Percentiles rank a stretch among this genome's conserved stretches.
Evolutionary conservation across 345 rosid genomes (phyloP).

Genomic region (Draba incana): DNA sequence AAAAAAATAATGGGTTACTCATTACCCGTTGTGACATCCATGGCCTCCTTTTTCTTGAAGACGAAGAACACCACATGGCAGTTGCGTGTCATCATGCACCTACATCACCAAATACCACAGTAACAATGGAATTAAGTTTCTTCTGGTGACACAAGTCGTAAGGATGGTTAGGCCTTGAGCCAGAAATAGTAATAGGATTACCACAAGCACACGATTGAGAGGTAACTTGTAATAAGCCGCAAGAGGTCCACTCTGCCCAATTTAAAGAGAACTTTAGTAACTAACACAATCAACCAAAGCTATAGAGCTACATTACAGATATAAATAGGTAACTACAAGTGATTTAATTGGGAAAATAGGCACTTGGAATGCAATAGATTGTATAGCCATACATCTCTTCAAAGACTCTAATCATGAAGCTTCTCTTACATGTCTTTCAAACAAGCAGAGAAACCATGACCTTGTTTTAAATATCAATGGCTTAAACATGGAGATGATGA

Average conservation of each 20-base stretch:
- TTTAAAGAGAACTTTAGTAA: conserved; percentile 16
- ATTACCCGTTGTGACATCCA: conserved; percentile 82
- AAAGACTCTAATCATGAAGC: conserved; percentile 14
- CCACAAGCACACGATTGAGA: conserved; percentile 85
- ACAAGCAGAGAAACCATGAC: background rate
- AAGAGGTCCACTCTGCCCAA: conserved; percentile 73
- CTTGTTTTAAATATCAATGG: background rate
- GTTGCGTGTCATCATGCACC: conserved; percentile 83
- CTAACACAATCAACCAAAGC: conserved; percentile 12
- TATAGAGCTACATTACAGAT: background rate
- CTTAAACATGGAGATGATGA: background rate
- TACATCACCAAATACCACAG: conserved; percentile 37
- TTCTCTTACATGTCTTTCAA: background rate
- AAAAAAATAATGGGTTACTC: conserved; percentile 17
- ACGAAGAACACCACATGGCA: conserved; percentile 94
- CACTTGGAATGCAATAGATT: background rate
- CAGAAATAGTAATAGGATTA: conserved; percentile 43
- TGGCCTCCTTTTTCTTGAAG: conserved; percentile 87
- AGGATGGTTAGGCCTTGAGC: background rate
- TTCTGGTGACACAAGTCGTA: background rate
- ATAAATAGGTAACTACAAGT: too few species aligned
- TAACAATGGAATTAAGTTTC: conserved; percentile 15
- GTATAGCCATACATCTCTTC: conserved; percentile 11
- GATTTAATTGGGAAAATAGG: background rate
- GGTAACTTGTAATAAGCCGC: conserved; percentile 93